phyloP scores from a whole-genome alignment of 1,284 basidiomycete genomes.

The Phylloporus sp. region DNA sequence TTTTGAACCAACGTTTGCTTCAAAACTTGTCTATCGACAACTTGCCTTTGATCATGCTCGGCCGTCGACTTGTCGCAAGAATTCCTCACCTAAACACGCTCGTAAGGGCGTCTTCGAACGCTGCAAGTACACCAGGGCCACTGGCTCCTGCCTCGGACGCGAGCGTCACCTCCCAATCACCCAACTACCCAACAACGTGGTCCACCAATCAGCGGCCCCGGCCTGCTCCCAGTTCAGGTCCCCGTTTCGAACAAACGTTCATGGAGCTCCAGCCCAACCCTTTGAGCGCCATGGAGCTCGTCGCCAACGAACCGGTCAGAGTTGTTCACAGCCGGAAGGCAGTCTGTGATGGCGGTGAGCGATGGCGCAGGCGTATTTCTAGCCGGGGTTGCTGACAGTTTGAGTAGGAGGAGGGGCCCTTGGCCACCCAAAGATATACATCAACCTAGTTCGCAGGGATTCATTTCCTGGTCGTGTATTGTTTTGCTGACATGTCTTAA shows the following conservation, averaged over 20 bases:
- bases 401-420: slow-evolving; percentile 88
- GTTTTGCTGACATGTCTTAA: slow-evolving; percentile 41
- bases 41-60: too few relatives aligned
- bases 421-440: slow-evolving; percentile 96
- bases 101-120: slow-evolving; percentile 45
- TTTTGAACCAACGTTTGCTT: not conserved
- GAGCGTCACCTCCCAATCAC: slow-evolving; percentile 67
- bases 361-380: not conserved
- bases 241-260: slow-evolving; percentile 91
- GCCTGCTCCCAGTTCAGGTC: slow-evolving; percentile 61
- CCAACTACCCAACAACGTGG: slow-evolving; percentile 82
- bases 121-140: slow-evolving; percentile 33
- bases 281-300: slow-evolving; percentile 90
- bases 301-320: slow-evolving; percentile 86
- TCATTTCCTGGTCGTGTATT: slow-evolving; percentile 13
- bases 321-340: slow-evolving; percentile 85
- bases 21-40: slow-evolving; percentile 14
- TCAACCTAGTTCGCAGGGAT: slow-evolving; percentile 79
- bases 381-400: slow-evolving; percentile 22
- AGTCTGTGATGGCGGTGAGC: slow-evolving; percentile 92
- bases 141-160: slow-evolving; percentile 45
- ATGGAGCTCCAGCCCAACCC: slow-evolving; percentile 90
- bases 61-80: slow-evolving; percentile 45
- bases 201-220: slow-evolving; percentile 76
- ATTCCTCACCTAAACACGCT: slow-evolving; percentile 35